A percentile compares a stretch with the other conserved stretches of the same genome.
These are phyloP conservation scores for Epichloe elymi DNA, from an alignment of 2,329 filamentous ascomycete species.

Conservation along the genomic window DNA sequence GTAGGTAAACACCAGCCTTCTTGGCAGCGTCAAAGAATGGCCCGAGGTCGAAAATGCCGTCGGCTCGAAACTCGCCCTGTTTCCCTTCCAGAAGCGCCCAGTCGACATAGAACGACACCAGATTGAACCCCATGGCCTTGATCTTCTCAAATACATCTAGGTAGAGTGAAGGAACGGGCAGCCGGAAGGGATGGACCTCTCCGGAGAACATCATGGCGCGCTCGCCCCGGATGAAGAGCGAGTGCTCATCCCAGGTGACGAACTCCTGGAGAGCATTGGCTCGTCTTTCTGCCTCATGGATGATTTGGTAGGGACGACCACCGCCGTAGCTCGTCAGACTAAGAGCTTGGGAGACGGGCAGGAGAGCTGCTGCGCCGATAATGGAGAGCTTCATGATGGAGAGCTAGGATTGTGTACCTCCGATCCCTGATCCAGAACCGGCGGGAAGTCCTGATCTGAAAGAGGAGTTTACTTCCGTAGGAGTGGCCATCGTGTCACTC, in stretches of 20 bases:
- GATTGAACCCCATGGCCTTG: slow-evolving; percentile 67
- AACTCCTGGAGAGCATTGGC: slow-evolving; percentile 18
- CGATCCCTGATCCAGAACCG: not conserved
- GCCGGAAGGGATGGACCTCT: slow-evolving; percentile 56
- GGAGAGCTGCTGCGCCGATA: not conserved
- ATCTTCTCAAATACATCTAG: slow-evolving; percentile 73
- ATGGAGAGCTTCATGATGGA: slow-evolving; percentile 13
- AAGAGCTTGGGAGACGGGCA: slow-evolving; percentile 4
- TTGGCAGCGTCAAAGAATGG: slow-evolving; percentile 66
- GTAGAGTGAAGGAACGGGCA: slow-evolving; percentile 36
- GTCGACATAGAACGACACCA: slow-evolving; percentile 65
- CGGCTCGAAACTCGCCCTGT: slow-evolving; percentile 52
- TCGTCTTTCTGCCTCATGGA: slow-evolving; percentile 12
- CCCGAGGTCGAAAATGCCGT: slow-evolving; percentile 59
- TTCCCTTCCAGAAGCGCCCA: slow-evolving; percentile 70
- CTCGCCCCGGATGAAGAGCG: slow-evolving; percentile 56
- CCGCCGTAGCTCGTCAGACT: slow-evolving; percentile 5
- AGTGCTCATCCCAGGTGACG: slow-evolving; percentile 61
- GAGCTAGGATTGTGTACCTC: not conserved
- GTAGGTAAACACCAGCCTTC: slow-evolving; percentile 61
- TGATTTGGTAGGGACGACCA: slow-evolving; percentile 10
- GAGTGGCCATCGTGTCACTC: not conserved
- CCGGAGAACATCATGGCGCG: slow-evolving; percentile 59
- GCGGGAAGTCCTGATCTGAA: not conserved
- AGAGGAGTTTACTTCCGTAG: not conserved